These are phyloP conservation scores for Hydnum rufescens DNA, from an alignment of 768 basidiomycete genomes.

Conservation along the genomic window DNA sequence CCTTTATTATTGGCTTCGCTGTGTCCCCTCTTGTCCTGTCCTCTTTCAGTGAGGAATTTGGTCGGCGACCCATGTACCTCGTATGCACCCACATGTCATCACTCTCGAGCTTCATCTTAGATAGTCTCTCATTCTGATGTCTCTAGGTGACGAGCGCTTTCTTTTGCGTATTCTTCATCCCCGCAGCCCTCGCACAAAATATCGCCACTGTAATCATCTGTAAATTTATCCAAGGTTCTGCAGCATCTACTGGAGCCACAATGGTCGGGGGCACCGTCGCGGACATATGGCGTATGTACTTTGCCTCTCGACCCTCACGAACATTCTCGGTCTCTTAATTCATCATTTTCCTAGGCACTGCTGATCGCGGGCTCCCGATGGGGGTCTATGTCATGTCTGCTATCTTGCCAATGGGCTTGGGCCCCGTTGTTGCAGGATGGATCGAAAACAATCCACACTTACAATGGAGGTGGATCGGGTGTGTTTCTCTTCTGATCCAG, in stretches of 20 bases:
- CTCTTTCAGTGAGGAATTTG: too few species aligned
- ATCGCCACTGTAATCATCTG: background rate
- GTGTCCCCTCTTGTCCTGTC: too few species aligned
- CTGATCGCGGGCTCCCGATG: slow-evolving; percentile 67
- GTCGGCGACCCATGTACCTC: background rate
- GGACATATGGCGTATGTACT: slow-evolving; percentile 18
- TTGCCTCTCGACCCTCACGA: background rate
- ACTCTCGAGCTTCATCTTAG: too few species aligned
- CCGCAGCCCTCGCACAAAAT: background rate
- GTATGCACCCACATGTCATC: too few species aligned
- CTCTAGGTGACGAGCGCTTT: too few species aligned
- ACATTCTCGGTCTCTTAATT: background rate
- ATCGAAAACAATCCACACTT: too few species aligned
- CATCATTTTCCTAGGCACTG: slow-evolving; percentile 15
- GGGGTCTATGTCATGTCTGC: slow-evolving; percentile 44
- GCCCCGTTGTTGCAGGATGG: too few species aligned
- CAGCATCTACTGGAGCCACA: slow-evolving; percentile 19
- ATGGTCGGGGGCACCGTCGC: slow-evolving; percentile 22
- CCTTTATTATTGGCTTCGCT: too few species aligned
- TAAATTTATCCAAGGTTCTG: slow-evolving; percentile 4
- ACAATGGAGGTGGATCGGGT: too few species aligned
- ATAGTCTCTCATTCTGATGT: too few species aligned
- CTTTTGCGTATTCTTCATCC: too few species aligned
- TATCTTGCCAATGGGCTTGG: slow-evolving; percentile 32
- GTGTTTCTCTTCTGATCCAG: too few species aligned